Percentiles rank a stretch among this genome's conserved stretches.
phyloP scores from a whole-genome alignment of 192 early-diverging fungal species.

The Mortierella alpina region DNA sequence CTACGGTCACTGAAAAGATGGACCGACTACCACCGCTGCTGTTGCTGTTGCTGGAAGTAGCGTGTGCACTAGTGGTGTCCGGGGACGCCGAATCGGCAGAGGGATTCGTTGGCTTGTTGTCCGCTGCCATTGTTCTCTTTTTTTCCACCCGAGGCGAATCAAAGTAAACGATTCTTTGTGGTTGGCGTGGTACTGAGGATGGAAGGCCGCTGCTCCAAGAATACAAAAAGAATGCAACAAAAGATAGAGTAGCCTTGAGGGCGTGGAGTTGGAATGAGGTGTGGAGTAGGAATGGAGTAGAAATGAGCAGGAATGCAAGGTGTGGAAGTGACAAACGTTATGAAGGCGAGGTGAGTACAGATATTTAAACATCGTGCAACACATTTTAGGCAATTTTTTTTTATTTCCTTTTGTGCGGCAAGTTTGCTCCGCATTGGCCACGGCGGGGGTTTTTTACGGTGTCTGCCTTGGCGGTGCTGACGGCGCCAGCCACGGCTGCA shows the following conservation, averaged over 20 bases:
- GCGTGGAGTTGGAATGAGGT: no score
- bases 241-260: no score
- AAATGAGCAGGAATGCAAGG: no score
- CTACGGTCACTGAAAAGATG: slow-evolving; percentile 42
- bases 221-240: no score
- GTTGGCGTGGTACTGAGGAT: neutral
- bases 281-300: no score
- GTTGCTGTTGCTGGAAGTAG: neutral
- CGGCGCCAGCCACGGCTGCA: neutral
- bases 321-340: no score
- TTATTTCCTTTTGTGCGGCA: no score
- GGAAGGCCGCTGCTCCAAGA: no score
- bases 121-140: neutral
- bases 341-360: no score
- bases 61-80: no score
- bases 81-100: neutral
- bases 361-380: no score
- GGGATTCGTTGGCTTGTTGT: neutral
- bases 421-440: neutral
- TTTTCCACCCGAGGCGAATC: neutral
- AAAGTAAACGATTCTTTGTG: neutral
- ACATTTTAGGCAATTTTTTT: no score
- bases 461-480: slow-evolving; percentile 7
- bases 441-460: neutral
- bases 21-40: slow-evolving; percentile 4